Percentiles rank a stretch among this genome's conserved stretches.
These are phyloP conservation scores for Chlorella sp. DNA, from an alignment of 139 green algal genomes.

Conservation along the genomic window DNA sequence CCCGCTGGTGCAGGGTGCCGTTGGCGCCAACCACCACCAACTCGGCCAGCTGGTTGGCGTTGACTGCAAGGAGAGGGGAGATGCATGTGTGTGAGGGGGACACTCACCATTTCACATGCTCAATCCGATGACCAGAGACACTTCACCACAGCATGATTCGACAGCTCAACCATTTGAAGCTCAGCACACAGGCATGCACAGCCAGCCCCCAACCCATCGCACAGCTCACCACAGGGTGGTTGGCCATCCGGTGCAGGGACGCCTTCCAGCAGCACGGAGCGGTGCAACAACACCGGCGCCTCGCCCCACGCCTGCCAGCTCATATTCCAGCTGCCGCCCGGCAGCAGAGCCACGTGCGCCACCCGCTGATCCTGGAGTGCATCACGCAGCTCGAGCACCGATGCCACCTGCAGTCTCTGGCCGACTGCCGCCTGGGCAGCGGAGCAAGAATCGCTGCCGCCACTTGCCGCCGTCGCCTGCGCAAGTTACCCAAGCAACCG, in stretches of 20 bases:
- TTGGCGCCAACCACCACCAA: slow-evolving; percentile 1
- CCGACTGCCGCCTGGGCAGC: no score
- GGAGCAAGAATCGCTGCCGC: no score
- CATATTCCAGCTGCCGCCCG: background rate
- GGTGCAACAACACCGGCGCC: background rate
- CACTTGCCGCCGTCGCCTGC: no score
- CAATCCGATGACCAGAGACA: no score
- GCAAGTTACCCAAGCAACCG: no score
- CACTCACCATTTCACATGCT: background rate
- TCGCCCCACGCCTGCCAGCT: background rate
- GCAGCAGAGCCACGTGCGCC: background rate
- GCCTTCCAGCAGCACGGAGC: background rate
- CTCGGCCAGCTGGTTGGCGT: background rate
- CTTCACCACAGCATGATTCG: no score
- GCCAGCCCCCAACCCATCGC: background rate
- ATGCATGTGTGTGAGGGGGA: no score
- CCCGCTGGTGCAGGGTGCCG: background rate
- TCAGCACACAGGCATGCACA: no score
- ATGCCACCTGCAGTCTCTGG: no score
- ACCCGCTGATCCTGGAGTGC: background rate
- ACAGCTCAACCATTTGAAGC: no score
- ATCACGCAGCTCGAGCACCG: no score
- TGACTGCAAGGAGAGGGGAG: slow-evolving; percentile 2
- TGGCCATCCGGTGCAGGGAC: background rate
- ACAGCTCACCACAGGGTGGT: background rate